These are phyloP conservation scores for Ceratocystis alfenasii DNA, from an alignment of 2,329 filamentous ascomycete species.

Conservation along the genomic window DNA sequence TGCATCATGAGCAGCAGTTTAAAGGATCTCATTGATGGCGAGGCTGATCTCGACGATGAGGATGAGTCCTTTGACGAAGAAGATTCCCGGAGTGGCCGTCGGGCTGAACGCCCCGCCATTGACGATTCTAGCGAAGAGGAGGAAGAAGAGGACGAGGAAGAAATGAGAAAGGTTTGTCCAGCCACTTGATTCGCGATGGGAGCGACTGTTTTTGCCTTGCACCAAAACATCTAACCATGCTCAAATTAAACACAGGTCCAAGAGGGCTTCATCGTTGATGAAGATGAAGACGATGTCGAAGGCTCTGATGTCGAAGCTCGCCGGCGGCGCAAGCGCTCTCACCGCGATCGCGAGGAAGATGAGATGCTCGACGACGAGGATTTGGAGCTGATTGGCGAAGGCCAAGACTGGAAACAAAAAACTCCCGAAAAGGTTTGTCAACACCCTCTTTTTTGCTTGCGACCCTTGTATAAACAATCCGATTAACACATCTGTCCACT, in stretches of 20 bases:
- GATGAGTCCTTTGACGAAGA: constrained; percentile 74
- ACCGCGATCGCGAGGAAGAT: constrained; percentile 66
- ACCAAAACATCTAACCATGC: constrained; percentile 10
- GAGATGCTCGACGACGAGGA: constrained; percentile 93
- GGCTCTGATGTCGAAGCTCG: constrained; percentile 46
- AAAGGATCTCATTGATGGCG: constrained; percentile 68
- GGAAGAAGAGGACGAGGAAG: constrained; percentile 83
- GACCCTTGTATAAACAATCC: not conserved
- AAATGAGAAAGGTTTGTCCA: constrained; percentile 55
- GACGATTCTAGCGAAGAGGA: constrained; percentile 86
- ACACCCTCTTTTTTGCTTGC: not conserved
- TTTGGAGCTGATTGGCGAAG: constrained; percentile 83
- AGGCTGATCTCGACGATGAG: constrained; percentile 79
- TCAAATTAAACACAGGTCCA: constrained; percentile 48
- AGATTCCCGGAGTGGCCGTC: constrained; percentile 28
- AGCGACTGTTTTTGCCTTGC: not conserved
- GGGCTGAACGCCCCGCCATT: not conserved
- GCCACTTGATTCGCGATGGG: constrained; percentile 21
- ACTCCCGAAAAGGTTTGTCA: constrained; percentile 56
- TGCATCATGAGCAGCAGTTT: constrained; percentile 47
- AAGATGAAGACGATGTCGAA: constrained; percentile 66
- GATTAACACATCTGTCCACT: not conserved
- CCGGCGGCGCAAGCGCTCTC: constrained; percentile 64
- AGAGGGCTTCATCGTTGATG: constrained; percentile 92
- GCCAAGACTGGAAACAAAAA: constrained; percentile 49